Evolutionary conservation across 352 stramenopile species (phyloP).

Genomic region (Phytopythium helicoides): DNA sequence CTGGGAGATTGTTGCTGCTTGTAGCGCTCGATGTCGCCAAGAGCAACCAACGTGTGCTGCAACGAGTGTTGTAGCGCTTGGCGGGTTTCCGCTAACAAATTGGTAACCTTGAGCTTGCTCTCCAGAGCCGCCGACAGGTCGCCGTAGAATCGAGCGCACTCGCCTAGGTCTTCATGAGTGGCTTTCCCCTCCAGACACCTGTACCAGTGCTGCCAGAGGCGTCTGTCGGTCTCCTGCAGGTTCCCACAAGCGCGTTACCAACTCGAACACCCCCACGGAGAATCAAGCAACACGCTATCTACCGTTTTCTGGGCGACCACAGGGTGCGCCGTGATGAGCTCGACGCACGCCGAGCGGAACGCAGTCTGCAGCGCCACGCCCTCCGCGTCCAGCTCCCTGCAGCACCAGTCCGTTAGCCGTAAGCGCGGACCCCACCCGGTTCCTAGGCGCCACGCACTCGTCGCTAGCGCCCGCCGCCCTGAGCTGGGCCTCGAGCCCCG

Average conservation of each 20-base stretch:
- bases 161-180: not conserved
- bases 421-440: no score
- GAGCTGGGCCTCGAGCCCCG: constrained; percentile 17
- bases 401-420: not conserved
- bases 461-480: constrained; percentile 6
- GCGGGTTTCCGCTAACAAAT: constrained; percentile 5
- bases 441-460: not conserved
- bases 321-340: constrained; percentile 35
- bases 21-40: constrained; percentile 50
- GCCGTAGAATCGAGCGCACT: constrained; percentile 25
- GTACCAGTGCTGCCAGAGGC: constrained; percentile 70
- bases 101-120: constrained; percentile 8
- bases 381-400: constrained; percentile 10
- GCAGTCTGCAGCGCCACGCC: constrained; percentile 3
- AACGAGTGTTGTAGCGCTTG: constrained; percentile 29
- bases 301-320: constrained; percentile 35
- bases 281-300: not conserved
- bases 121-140: constrained; percentile 18
- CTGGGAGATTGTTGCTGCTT: constrained; percentile 18
- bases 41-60: constrained; percentile 42
- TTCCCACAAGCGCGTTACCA: constrained; percentile 1
- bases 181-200: constrained; percentile 35
- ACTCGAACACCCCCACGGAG: not conserved
- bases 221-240: constrained; percentile 42
- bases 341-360: constrained; percentile 29